A percentile compares a stretch with the other conserved stretches of the same genome.
These are phyloP conservation scores for Phaffia tasmanica DNA, from an alignment of 768 basidiomycete genomes.

Conservation along the genomic window DNA sequence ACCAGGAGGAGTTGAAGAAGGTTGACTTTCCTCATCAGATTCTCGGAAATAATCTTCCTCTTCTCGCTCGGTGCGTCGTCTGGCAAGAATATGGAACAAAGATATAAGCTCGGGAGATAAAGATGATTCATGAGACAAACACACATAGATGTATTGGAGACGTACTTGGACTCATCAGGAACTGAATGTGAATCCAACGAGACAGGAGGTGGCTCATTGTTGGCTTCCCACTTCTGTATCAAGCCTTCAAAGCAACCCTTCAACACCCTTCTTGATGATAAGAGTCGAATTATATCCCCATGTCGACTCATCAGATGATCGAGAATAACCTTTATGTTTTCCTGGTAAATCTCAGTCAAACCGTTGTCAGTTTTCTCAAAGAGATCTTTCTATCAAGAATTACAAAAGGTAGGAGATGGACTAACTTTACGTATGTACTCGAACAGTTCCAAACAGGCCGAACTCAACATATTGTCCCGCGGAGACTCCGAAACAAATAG, in stretches of 20 bases:
- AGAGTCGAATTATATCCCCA: conserved; percentile 52
- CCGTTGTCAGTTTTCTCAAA: conserved; percentile 7
- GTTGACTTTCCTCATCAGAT: conserved; percentile 58
- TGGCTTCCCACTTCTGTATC: conserved; percentile 64
- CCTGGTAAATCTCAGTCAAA: conserved; percentile 42
- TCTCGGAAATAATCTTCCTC: conserved; percentile 92
- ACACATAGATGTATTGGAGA: conserved; percentile 40
- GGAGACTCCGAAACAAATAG: conserved; percentile 52
- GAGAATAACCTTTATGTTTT: conserved; percentile 78
- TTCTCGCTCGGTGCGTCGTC: conserved; percentile 41
- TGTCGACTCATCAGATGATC: conserved; percentile 70
- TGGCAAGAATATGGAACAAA: conserved; percentile 9
- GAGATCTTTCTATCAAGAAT: neutral
- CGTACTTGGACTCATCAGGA: conserved; percentile 41
- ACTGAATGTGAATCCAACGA: conserved; percentile 45
- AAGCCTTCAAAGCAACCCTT: conserved; percentile 39
- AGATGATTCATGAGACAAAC: neutral
- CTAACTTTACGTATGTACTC: conserved; percentile 77
- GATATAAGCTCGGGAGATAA: neutral
- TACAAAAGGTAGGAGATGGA: conserved; percentile 10
- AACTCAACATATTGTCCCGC: conserved; percentile 83
- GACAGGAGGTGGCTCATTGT: conserved; percentile 51
- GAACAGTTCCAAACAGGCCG: conserved; percentile 91
- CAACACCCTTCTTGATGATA: conserved; percentile 58
- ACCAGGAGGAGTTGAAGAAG: conserved; percentile 24